Evolutionary conservation across 306 rosid genomes (phyloP).

Genomic region (Citrullus colocynthis): DNA sequence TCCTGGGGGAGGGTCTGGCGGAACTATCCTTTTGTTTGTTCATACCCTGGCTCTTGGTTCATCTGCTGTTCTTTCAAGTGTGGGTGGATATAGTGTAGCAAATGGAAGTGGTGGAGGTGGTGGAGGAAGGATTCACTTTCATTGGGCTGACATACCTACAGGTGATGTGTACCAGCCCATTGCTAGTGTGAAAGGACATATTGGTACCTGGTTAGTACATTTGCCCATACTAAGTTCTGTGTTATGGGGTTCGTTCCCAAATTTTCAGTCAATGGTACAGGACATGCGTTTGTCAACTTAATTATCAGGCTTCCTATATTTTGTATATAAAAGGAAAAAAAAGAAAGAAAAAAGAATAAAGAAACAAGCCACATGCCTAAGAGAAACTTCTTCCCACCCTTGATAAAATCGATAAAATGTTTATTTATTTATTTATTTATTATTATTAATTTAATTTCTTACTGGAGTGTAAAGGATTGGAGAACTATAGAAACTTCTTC

Average conservation of each 20-base stretch:
- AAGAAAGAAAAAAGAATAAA: too few species aligned
- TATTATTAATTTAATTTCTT: neutral
- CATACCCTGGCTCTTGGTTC: constrained; percentile 42
- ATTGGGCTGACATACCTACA: constrained; percentile 86
- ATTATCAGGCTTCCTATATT: neutral
- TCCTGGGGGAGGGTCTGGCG: constrained; percentile 99
- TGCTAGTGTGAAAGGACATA: constrained; percentile 68
- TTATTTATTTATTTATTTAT: neutral
- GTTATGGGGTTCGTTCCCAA: neutral
- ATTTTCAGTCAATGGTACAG: neutral
- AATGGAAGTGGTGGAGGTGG: constrained; percentile 87
- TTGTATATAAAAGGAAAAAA: neutral
- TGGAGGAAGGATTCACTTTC: constrained; percentile 97
- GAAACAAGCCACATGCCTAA: neutral
- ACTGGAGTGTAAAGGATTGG: neutral
- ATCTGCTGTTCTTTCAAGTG: constrained; percentile 74
- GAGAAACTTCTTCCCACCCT: too few species aligned
- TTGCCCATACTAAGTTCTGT: neutral
- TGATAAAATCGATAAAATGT: neutral
- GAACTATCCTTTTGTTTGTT: constrained; percentile 74
- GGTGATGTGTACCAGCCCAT: constrained; percentile 96
- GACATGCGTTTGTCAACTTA: neutral
- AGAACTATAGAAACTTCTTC: neutral
- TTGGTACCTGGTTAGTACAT: constrained; percentile 43
- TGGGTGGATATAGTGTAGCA: constrained; percentile 63